phyloP scores from a whole-genome alignment of 2,329 filamentous ascomycete species.

The Fusarium sp. region DNA sequence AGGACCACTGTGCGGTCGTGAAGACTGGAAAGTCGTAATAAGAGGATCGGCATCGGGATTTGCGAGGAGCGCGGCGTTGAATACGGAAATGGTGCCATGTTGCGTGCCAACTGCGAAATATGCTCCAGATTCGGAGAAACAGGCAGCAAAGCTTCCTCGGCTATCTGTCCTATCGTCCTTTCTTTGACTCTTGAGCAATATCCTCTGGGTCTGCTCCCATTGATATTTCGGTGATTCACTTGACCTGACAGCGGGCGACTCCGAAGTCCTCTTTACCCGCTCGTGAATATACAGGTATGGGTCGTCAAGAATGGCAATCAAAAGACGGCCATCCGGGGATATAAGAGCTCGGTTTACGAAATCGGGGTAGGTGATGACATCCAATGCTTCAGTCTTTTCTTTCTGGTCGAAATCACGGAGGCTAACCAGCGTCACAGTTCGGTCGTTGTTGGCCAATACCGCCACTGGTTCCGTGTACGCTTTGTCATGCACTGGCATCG shows the following conservation, averaged over 20 bases:
- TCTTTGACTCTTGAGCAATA: constrained; percentile 70
- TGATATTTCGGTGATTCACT: constrained; percentile 54
- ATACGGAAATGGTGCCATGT: constrained; percentile 82
- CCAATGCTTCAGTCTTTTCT: constrained; percentile 68
- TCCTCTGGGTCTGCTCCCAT: constrained; percentile 65
- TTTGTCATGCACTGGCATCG: constrained; percentile 44
- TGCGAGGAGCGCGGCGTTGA: constrained; percentile 67
- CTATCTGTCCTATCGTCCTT: constrained; percentile 66
- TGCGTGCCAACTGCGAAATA: constrained; percentile 84
- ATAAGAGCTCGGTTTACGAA: constrained; percentile 95
- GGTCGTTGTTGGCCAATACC: constrained; percentile 90
- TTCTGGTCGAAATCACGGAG: constrained; percentile 69
- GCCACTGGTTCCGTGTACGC: constrained; percentile 70
- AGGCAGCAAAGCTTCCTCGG: constrained; percentile 80
- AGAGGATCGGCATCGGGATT: constrained; percentile 68
- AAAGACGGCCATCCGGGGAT: constrained; percentile 84
- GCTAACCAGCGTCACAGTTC: constrained; percentile 85
- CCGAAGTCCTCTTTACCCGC: constrained; percentile 58
- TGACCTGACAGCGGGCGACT: constrained; percentile 38
- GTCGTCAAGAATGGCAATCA: constrained; percentile 89
- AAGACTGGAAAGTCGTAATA: constrained; percentile 81
- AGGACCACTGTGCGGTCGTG: constrained; percentile 74
- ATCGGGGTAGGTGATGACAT: constrained; percentile 80
- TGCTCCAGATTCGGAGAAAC: constrained; percentile 78
- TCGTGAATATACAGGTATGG: constrained; percentile 87